Conservation (phyloP, 2,329 filamentous ascomycete genomes). For the Fusarium sp. region DNA sequence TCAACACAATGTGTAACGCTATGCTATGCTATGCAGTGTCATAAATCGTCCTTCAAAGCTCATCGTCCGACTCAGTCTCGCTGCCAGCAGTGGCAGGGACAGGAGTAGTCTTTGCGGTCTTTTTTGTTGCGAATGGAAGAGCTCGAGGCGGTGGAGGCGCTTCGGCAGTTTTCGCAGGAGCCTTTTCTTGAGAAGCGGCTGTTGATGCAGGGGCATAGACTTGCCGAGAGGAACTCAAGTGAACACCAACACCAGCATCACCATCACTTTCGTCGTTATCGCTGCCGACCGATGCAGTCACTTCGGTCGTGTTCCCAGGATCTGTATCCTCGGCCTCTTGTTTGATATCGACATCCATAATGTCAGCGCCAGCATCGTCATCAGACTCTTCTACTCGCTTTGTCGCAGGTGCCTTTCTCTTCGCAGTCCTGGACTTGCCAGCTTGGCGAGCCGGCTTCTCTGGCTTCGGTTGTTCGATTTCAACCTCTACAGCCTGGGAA, state of each 20-base stretch:
- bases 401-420: conserved; percentile 61
- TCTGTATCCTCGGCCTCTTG: conserved; percentile 55
- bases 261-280: conserved; percentile 59
- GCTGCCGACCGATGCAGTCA: conserved; percentile 56
- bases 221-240: conserved; percentile 9
- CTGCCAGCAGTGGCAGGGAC: conserved; percentile 50
- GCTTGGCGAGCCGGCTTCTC: conserved; percentile 46
- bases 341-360: conserved; percentile 62
- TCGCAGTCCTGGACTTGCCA: conserved; percentile 57
- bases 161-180: conserved; percentile 34
- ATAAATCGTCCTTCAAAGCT: conserved; percentile 55
- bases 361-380: conserved; percentile 56
- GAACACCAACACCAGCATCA: conserved; percentile 38
- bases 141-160: conserved; percentile 54
- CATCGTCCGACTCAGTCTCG: conserved; percentile 68
- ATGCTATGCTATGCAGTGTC: not conserved
- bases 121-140: conserved; percentile 59
- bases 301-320: conserved; percentile 56
- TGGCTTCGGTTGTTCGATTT: conserved; percentile 27
- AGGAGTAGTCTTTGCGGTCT: conserved; percentile 46
- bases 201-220: conserved; percentile 1
- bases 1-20: not conserved
- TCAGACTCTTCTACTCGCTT: conserved; percentile 57
- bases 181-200: conserved; percentile 9
- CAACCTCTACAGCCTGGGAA: conserved; percentile 38